Percentiles rank a stretch among this genome's conserved stretches.
Conservation (phyloP, 805 yeast genomes). For the Cyberlindnera euphorbiae region DNA sequence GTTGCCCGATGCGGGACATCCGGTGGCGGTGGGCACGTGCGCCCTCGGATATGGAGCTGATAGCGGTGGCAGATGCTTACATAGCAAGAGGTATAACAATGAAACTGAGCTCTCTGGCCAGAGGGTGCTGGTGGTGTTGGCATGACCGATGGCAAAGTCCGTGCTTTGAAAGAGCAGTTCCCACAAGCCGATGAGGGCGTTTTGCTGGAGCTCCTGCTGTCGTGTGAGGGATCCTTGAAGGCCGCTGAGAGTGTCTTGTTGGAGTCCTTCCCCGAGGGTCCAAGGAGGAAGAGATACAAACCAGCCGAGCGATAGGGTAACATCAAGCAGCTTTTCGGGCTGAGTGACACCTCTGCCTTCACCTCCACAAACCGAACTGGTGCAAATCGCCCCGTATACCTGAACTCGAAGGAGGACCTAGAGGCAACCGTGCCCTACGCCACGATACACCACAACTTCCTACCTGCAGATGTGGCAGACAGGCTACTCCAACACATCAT, state of each 20-base stretch:
- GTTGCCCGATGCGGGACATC: too few species aligned
- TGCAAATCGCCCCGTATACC: slow-evolving; percentile 29
- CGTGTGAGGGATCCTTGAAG: slow-evolving; percentile 50
- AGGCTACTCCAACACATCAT: slow-evolving; percentile 38
- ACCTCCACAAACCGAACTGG: slow-evolving; percentile 17
- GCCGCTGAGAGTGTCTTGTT: slow-evolving; percentile 37
- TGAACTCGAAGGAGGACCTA: slow-evolving; percentile 50
- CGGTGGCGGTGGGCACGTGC: too few species aligned
- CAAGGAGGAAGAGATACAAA: slow-evolving; percentile 5
- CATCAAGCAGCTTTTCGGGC: slow-evolving; percentile 18
- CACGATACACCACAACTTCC: slow-evolving; percentile 43
- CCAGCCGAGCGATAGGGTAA: slow-evolving; percentile 16
- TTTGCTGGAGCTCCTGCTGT: slow-evolving; percentile 45
- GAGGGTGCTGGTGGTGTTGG: too few species aligned
- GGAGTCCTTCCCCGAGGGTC: slow-evolving; percentile 26
- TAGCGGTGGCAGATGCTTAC: too few species aligned
- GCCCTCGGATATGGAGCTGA: too few species aligned
- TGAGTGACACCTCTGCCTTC: slow-evolving; percentile 5
- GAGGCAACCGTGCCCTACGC: slow-evolving; percentile 46
- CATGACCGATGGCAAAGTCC: slow-evolving; percentile 38
- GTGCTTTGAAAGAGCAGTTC: slow-evolving; percentile 31
- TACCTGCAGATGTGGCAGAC: slow-evolving; percentile 48
- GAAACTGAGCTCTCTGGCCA: too few species aligned
- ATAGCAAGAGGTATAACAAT: too few species aligned
- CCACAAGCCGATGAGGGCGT: slow-evolving; percentile 39